A percentile compares a stretch with the other conserved stretches of the same genome.
Evolutionary conservation across 306 rosid genomes (phyloP).

Genomic region (Sechiopsis laciniata): DNA sequence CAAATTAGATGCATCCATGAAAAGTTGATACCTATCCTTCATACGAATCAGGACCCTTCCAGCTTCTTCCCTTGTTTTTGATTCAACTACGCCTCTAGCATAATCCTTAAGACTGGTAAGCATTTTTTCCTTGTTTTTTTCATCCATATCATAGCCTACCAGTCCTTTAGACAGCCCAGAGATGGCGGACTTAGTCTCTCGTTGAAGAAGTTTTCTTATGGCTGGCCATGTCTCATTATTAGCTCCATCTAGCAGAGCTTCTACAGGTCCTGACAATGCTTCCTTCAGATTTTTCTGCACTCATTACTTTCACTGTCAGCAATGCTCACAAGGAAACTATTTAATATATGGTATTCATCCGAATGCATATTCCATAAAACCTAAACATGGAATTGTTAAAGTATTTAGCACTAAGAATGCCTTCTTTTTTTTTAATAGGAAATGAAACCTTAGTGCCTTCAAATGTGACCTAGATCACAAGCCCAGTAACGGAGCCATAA

Average conservation of each 20-base stretch:
- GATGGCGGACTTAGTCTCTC: constrained; percentile 68
- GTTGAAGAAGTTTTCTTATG: constrained; percentile 63
- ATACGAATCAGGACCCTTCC: constrained; percentile 82
- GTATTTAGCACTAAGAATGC: background rate
- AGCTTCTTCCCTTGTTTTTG: constrained; percentile 90
- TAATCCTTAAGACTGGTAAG: constrained; percentile 42
- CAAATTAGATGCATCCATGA: background rate
- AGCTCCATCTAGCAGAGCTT: constrained; percentile 90
- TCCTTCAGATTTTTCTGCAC: constrained; percentile 73
- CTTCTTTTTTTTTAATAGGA: no score
- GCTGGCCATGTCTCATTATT: constrained; percentile 80
- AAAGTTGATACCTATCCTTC: constrained; percentile 73
- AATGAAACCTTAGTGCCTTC: background rate
- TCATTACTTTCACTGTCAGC: constrained; percentile 28
- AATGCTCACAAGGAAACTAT: constrained; percentile 24
- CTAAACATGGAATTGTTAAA: background rate
- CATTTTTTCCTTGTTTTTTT: constrained; percentile 47
- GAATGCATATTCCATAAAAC: background rate
- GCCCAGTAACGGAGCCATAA: background rate
- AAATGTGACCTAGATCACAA: background rate
- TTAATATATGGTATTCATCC: background rate
- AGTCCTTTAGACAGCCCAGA: constrained; percentile 64
- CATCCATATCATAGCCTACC: constrained; percentile 68
- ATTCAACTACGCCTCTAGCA: constrained; percentile 76
- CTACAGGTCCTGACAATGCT: constrained; percentile 72